These are phyloP conservation scores for Tricladium varicosporioides DNA, from an alignment of 2,329 filamentous ascomycete genomes.

Conservation along the genomic window DNA sequence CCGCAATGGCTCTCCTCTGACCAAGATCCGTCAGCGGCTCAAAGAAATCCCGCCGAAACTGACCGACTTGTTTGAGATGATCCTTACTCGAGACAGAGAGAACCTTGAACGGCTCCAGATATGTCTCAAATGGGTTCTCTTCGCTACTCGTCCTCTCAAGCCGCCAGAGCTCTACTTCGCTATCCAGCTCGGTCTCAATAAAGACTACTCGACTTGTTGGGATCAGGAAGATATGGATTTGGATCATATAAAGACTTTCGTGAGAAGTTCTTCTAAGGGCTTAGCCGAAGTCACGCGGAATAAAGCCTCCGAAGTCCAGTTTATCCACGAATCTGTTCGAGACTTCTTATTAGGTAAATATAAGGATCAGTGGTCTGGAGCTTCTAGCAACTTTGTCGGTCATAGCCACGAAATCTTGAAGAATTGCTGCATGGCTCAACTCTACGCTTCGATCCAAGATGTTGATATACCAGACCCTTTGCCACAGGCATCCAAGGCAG, in stretches of 20 bases:
- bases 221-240: slow-evolving; percentile 27
- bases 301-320: slow-evolving; percentile 37
- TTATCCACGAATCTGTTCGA: slow-evolving; percentile 40
- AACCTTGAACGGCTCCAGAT: slow-evolving; percentile 42
- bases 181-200: slow-evolving; percentile 16
- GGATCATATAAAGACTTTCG: slow-evolving; percentile 35
- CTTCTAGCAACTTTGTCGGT: slow-evolving; percentile 20
- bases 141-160: slow-evolving; percentile 34
- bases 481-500: slow-evolving; percentile 13
- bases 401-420: slow-evolving; percentile 26
- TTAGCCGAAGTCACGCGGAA: slow-evolving; percentile 38
- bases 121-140: slow-evolving; percentile 54
- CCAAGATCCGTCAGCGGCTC: slow-evolving; percentile 37
- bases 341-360: slow-evolving; percentile 41
- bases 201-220: slow-evolving; percentile 17
- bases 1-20: slow-evolving; percentile 27
- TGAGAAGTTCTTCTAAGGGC: slow-evolving; percentile 42
- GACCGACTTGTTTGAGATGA: slow-evolving; percentile 20
- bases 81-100: slow-evolving; percentile 39
- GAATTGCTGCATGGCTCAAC: slow-evolving; percentile 25
- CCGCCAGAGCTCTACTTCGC: slow-evolving; percentile 26
- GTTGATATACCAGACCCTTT: slow-evolving; percentile 16
- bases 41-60: slow-evolving; percentile 28
- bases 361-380: slow-evolving; percentile 15
- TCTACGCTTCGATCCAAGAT: slow-evolving; percentile 16